These are phyloP conservation scores for Geotrichum candidum DNA, from an alignment of 1,139 yeast species.

Conservation along the genomic window DNA sequence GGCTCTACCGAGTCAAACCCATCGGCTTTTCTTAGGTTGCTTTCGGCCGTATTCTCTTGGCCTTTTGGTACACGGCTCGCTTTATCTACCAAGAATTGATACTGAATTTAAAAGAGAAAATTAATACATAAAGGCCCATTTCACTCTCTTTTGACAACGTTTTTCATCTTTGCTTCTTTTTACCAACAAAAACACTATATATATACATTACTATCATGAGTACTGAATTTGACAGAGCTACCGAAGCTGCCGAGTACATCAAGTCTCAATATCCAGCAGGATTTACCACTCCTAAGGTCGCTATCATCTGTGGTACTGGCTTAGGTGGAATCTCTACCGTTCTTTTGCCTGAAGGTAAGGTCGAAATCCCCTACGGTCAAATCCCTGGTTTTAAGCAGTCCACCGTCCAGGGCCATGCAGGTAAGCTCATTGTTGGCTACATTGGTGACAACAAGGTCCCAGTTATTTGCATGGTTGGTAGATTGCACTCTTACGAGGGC, in stretches of 20 bases:
- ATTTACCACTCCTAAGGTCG: slow-evolving; percentile 40
- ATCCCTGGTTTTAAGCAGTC: slow-evolving; percentile 80
- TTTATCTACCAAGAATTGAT: not conserved
- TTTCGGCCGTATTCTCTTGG: not conserved
- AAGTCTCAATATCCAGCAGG: slow-evolving; percentile 26
- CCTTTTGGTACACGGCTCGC: not conserved
- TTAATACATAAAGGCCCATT: not conserved
- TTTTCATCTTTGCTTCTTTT: not conserved
- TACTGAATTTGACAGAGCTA: slow-evolving; percentile 22
- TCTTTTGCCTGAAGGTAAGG: slow-evolving; percentile 40
- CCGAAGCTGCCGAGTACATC: slow-evolving; percentile 26
- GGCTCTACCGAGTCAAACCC: not conserved
- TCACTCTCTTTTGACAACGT: not conserved
- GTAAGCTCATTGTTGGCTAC: slow-evolving; percentile 70
- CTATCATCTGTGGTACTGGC: slow-evolving; percentile 93
- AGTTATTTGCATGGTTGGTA: slow-evolving; percentile 88
- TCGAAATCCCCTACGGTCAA: slow-evolving; percentile 53
- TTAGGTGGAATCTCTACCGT: slow-evolving; percentile 74
- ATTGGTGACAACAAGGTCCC: slow-evolving; percentile 68
- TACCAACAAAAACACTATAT: not conserved
- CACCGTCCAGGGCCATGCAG: slow-evolving; percentile 88
- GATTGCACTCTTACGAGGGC: slow-evolving; percentile 90
- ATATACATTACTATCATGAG: not conserved
- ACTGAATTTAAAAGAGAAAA: not conserved
- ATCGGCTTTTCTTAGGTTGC: not conserved